Evolutionary conservation across 148 eudicot species (phyloP).

Genomic region (Tetragonia tetragonoides): DNA sequence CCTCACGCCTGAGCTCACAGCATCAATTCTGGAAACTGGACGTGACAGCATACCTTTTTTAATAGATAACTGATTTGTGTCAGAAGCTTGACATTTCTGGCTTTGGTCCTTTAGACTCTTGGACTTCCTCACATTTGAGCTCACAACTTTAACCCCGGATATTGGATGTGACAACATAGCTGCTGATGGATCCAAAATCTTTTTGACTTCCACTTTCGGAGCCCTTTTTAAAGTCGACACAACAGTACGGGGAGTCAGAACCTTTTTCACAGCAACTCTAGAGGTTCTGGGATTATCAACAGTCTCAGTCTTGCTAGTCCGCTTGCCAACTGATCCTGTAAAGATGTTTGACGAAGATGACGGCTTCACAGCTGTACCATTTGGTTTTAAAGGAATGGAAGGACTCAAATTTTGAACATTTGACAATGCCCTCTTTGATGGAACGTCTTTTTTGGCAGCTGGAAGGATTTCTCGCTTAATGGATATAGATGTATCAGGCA

Average conservation of each 20-base stretch:
- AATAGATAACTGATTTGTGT: too few relatives aligned
- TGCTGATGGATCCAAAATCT: too few relatives aligned
- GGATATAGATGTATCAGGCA: slow-evolving; percentile 18
- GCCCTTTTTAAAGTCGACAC: slow-evolving; percentile 27
- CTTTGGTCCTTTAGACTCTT: too few relatives aligned
- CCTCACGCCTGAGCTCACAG: too few relatives aligned
- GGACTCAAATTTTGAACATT: slow-evolving; percentile 22
- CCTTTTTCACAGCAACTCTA: slow-evolving; percentile 31
- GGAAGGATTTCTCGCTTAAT: slow-evolving; percentile 37
- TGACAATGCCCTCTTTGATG: slow-evolving; percentile 23
- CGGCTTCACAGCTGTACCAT: slow-evolving; percentile 13
- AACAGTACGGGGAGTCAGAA: slow-evolving; percentile 22
- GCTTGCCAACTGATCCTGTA: slow-evolving; percentile 4
- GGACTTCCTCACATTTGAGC: slow-evolving; percentile 25
- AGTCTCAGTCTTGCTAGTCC: slow-evolving; percentile 21
- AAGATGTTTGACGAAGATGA: too few relatives aligned
- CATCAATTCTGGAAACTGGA: too few relatives aligned
- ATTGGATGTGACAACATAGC: neutral
- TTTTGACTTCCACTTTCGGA: slow-evolving; percentile 30
- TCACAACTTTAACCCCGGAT: slow-evolving; percentile 20
- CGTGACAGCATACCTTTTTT: too few relatives aligned
- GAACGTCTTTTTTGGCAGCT: slow-evolving; percentile 25
- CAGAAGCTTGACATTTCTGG: too few relatives aligned
- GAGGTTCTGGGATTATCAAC: slow-evolving; percentile 28
- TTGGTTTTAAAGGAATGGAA: slow-evolving; percentile 25